Conservation (phyloP, 2,329 filamentous ascomycete genomes). For the Rutstroemia sp. region DNA sequence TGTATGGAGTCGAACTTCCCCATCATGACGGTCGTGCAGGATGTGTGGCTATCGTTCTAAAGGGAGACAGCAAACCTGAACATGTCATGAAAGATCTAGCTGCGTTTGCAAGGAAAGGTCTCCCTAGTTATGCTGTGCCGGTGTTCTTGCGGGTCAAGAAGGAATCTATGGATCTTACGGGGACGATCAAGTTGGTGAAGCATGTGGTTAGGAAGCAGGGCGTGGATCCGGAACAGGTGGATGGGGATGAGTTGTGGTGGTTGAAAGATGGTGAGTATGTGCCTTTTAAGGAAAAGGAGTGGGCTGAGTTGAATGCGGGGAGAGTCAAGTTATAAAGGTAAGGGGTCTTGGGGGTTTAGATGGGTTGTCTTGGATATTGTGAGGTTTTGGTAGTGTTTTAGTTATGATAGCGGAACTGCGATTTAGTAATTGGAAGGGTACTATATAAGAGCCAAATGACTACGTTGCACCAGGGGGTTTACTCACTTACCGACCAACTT, state of each 20-base stretch:
- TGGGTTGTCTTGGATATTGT: not conserved
- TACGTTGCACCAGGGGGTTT: too few relatives aligned
- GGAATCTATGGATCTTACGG: slow-evolving; percentile 55
- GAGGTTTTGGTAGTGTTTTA: not conserved
- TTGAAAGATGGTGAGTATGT: slow-evolving; percentile 60
- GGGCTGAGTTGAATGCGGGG: slow-evolving; percentile 59
- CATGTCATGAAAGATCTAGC: slow-evolving; percentile 52
- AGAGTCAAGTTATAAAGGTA: slow-evolving; percentile 44
- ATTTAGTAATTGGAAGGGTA: not conserved
- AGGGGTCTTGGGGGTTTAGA: not conserved
- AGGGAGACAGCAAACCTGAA: slow-evolving; percentile 33
- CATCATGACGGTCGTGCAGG: slow-evolving; percentile 79
- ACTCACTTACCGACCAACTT: too few relatives aligned
- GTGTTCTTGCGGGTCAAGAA: slow-evolving; percentile 65
- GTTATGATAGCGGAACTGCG: not conserved
- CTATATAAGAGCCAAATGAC: not conserved
- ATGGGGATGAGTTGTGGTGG: slow-evolving; percentile 43
- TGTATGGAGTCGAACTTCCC: slow-evolving; percentile 75
- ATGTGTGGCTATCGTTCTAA: slow-evolving; percentile 63
- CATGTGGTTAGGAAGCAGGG: slow-evolving; percentile 63
- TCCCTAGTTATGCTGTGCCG: slow-evolving; percentile 71
- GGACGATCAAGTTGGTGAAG: slow-evolving; percentile 88
- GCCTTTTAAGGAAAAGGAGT: slow-evolving; percentile 59
- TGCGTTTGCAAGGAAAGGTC: slow-evolving; percentile 43
- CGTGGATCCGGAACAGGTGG: slow-evolving; percentile 55